Evolutionary conservation across 2,329 filamentous ascomycete species (phyloP), one percentile per base, ranked within the genome.

Genomic region (Colletotrichum musicola): DNA sequence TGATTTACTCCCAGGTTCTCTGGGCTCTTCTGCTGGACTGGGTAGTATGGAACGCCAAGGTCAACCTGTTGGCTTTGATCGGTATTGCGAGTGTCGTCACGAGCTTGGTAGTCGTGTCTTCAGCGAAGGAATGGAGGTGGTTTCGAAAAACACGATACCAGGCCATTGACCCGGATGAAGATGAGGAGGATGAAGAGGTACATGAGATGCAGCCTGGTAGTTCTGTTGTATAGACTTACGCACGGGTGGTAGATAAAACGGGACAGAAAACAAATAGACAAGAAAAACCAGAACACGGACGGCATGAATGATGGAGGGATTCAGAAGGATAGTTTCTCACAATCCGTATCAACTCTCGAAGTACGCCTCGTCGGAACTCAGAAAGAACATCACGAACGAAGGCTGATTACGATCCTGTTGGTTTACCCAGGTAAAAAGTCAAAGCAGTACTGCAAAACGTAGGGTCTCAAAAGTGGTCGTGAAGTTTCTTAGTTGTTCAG

Each of bases 1-100:
- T 64, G 64, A 58, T 68, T 1, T 64, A 68, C 46, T 68, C 64
- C 1, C 64, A 68, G 60, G 64, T 68, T 1, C 14, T 55, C 13
- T 68, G 64, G 64, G 64, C 64, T 10, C 22, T 68, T 0, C 14
- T 68, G 4, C 38, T 68, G 1, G 64, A 68, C 3, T 54, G 64
- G 59, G 22, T 68, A 3, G 53, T 68, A 0, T 68, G 60, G 59
- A 53, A 44, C 1, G 30, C 44, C 30, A 53, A 16, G 3, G 51
- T 67, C 6, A 62, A 67, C n/a, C 22, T 67, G 4, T 22, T 67
- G 16, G 58, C 64, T 1, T 38, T 67, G 42, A 18, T 62, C 3
- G 64, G 64, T 1, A 67, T 67, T 14, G 64, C 44, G 1, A 62
- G 64, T 6, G 64, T 67, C 6, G 58, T 67, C 1, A 53, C 64